These are phyloP conservation scores for Chalaropsis ovoidea DNA, from an alignment of 2,329 filamentous ascomycete species.

Conservation along the genomic window DNA sequence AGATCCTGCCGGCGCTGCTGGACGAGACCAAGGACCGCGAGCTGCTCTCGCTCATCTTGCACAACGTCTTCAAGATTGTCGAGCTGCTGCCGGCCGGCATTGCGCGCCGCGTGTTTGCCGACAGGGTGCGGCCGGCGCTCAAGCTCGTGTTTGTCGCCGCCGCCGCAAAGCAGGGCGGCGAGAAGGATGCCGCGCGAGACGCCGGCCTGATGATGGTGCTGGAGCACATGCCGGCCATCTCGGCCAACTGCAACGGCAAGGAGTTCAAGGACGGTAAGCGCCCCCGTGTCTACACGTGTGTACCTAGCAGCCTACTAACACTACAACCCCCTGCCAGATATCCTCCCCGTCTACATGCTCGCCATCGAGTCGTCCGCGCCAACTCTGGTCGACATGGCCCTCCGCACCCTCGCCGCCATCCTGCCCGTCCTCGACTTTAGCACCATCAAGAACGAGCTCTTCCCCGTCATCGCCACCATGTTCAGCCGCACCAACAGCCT, in stretches of 20 bases:
- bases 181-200: constrained; percentile 74
- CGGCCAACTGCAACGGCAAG: constrained; percentile 74
- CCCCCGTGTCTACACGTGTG: too few relatives aligned
- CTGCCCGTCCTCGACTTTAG: constrained; percentile 86
- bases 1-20: constrained; percentile 75
- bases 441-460: constrained; percentile 93
- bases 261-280: constrained; percentile 83
- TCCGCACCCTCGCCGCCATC: constrained; percentile 68
- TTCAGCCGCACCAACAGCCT: constrained; percentile 91
- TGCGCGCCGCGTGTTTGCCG: constrained; percentile 67
- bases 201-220: constrained; percentile 85
- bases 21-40: constrained; percentile 93
- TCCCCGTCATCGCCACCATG: constrained; percentile 79
- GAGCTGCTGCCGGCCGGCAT: constrained; percentile 55
- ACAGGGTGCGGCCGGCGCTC: constrained; percentile 74
- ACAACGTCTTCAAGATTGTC: constrained; percentile 87
- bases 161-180: constrained; percentile 48
- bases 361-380: constrained; percentile 85
- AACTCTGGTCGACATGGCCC: constrained; percentile 72
- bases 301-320: background rate
- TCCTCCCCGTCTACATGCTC: constrained; percentile 73
- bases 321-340: constrained; percentile 44
- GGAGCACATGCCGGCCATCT: constrained; percentile 66
- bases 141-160: constrained; percentile 68
- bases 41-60: constrained; percentile 70